Conservation (phyloP, 2,329 filamentous ascomycete species). For the Penicillium sp. region DNA sequence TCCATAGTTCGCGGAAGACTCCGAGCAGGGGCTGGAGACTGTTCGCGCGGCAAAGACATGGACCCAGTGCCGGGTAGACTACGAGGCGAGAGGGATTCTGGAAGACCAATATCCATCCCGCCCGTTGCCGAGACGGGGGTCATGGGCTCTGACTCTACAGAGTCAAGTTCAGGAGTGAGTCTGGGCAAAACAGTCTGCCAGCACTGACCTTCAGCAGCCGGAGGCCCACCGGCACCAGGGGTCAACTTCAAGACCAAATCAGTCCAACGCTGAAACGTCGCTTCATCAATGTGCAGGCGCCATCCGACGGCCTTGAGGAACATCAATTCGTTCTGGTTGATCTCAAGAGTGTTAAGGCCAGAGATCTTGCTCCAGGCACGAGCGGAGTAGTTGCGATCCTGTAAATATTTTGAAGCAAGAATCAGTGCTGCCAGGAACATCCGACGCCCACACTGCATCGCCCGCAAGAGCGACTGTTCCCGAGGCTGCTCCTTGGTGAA, state of each 20-base stretch:
- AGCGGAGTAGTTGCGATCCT: conserved; percentile 96
- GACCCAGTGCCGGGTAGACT: conserved; percentile 23
- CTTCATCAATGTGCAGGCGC: conserved; percentile 89
- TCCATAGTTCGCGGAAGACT: conserved; percentile 49
- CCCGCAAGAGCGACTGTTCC: conserved; percentile 67
- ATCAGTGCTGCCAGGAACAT: conserved; percentile 97
- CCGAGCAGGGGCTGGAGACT: conserved; percentile 30
- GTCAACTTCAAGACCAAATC: conserved; percentile 85
- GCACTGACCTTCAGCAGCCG: conserved; percentile 34
- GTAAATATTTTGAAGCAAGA: conserved; percentile 93
- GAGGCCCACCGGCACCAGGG: conserved; percentile 51
- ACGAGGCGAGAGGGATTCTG: conserved; percentile 34
- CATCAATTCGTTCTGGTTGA: conserved; percentile 93
- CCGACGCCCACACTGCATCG: conserved; percentile 89
- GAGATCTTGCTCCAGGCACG: conserved; percentile 99
- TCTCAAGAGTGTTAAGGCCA: conserved; percentile 85
- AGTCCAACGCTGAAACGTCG: conserved; percentile 87
- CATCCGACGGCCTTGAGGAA: conserved; percentile 88
- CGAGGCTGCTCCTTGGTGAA: conserved; percentile 81
- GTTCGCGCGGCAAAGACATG: conserved; percentile 22
- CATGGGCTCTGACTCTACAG: conserved; percentile 39
- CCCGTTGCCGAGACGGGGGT: conserved; percentile 27
- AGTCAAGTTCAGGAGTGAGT: conserved; percentile 57
- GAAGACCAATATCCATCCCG: conserved; percentile 26
- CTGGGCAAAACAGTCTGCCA: conserved; percentile 51